phyloP scores from a whole-genome alignment of 2,329 filamentous ascomycete genomes.

The Xylariaceae sp. region DNA sequence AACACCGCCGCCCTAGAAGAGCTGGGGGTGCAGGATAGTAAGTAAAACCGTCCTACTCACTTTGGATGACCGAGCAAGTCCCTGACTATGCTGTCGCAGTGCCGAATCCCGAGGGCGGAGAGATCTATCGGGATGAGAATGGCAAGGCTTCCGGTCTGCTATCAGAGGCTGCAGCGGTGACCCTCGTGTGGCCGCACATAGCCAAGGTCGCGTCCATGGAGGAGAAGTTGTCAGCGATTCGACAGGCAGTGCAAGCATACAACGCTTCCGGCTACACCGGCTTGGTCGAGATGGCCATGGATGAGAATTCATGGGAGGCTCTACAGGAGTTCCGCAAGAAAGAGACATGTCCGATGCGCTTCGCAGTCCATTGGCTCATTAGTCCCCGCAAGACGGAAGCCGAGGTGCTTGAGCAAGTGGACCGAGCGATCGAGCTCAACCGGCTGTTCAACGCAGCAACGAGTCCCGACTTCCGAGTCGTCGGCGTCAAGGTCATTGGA shows the following conservation, averaged over 20 bases:
- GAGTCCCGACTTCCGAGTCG: constrained; percentile 42
- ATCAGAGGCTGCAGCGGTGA: constrained; percentile 48
- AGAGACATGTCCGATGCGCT: constrained; percentile 38
- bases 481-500: constrained; percentile 60
- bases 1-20: constrained; percentile 47
- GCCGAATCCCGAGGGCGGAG: constrained; percentile 46
- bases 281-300: constrained; percentile 55
- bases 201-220: constrained; percentile 42
- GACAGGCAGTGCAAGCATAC: constrained; percentile 43
- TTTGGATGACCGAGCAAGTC: too few species aligned
- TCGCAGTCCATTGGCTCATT: constrained; percentile 54
- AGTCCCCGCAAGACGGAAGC: constrained; percentile 39
- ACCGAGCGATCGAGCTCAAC: constrained; percentile 44
- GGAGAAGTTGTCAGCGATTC: constrained; percentile 42
- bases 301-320: constrained; percentile 49
- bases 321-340: constrained; percentile 36
- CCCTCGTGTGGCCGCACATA: constrained; percentile 50
- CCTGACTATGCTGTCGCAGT: constrained; percentile 17
- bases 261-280: constrained; percentile 48
- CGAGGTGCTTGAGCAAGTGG: constrained; percentile 44
- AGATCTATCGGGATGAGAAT: constrained; percentile 42
- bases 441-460: constrained; percentile 38
- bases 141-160: constrained; percentile 47
- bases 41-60: too few species aligned
- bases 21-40: constrained; percentile 38